Base-by-base conservation (phyloP, 2,329 filamentous ascomycete species). In the Trematosphaeria pertusa region DNA sequence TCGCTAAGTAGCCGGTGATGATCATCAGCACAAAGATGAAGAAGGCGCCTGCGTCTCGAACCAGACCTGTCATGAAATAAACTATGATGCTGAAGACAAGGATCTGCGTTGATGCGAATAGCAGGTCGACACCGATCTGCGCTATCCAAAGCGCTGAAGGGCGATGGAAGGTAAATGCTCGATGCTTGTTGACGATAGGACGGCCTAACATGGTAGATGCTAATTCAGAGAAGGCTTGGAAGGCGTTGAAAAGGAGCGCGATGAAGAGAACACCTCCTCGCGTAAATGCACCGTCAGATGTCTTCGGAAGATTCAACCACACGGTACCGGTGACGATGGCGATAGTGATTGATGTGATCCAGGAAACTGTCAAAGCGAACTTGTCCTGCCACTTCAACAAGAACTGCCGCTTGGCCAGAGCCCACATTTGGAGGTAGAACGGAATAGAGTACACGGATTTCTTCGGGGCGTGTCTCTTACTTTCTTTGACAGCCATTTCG, bases 321-420 rank as follows among this genome's bases (percentile, higher is more conserved):
- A 94, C 84, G 0, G 89, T 91, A 58, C 90, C 91, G 35, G 90
- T 78, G 18, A 95, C 83, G 48, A 95, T 86, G 11, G 87, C 89
- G 56, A 93, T 86, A 57, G 89, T 76, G 57, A 92, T 85, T 6
- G 80, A 82, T 0, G 83, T 86, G 31, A 81, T 71, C 88, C 88
- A 94, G 1, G 86, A 86, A 21, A 94, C 83, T 11, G 79, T 75
- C 5, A 95, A 78, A n/a, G 86, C 85, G 63, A 92, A 87, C 47
- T 87, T 87, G 68, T 96, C 90, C 70, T 95, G 89, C 76, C 90
- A 87, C 75, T 94, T 94, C 61, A 95, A 85, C 40, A 87, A 78
- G 68, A 91, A 94, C 68, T 95, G 90, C 4, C 91, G 84, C 69
- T 90, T 87, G 81, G 92, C 88, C 52, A 94, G 73, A 1, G 88